A percentile compares a stretch with the other conserved stretches of the same genome.
Evolutionary conservation across 495 filamentous ascomycete species (phyloP).

Genomic region (Talaromyces liani): DNA sequence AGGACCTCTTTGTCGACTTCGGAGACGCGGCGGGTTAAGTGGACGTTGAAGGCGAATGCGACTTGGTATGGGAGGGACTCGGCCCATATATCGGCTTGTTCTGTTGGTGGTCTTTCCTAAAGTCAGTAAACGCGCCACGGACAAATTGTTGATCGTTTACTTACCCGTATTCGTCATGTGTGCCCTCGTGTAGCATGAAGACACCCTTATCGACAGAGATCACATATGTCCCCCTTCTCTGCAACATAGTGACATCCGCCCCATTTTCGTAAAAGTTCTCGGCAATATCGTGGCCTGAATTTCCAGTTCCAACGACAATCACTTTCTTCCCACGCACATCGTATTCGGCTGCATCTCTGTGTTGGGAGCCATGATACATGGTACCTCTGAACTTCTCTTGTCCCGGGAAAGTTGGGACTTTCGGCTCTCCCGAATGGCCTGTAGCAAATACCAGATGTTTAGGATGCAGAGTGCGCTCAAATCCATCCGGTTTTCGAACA

Average conservation of each 20-base stretch:
- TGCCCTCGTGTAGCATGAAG: conserved; percentile 45
- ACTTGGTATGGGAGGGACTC: conserved; percentile 52
- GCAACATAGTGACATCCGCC: conserved; percentile 66
- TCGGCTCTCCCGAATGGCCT: conserved; percentile 42
- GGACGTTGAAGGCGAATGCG: conserved; percentile 46
- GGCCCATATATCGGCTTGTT: conserved; percentile 55
- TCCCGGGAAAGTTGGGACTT: conserved; percentile 37
- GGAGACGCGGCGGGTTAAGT: conserved; percentile 39
- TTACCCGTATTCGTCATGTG: conserved; percentile 55
- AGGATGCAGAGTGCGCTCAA: conserved; percentile 32
- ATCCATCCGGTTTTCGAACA: conserved; percentile 39
- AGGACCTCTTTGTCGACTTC: conserved; percentile 46
- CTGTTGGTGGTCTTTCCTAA: conserved; percentile 30
- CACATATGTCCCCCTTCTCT: conserved; percentile 69
- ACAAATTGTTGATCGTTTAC: conserved; percentile 1
- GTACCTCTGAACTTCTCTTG: conserved; percentile 40
- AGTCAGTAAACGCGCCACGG: not conserved
- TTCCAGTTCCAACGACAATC: conserved; percentile 75
- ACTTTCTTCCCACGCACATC: conserved; percentile 54
- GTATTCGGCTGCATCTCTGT: conserved; percentile 27
- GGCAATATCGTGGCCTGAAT: conserved; percentile 78
- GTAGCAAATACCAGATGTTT: conserved; percentile 43
- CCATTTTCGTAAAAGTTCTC: conserved; percentile 77
- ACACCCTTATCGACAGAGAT: conserved; percentile 54
- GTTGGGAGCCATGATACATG: conserved; percentile 37